Percentiles rank a stretch among this genome's conserved stretches.
Evolutionary conservation across 2,329 filamentous ascomycete genomes (phyloP).

Genomic region (Annulohypoxylon truncatum): DNA sequence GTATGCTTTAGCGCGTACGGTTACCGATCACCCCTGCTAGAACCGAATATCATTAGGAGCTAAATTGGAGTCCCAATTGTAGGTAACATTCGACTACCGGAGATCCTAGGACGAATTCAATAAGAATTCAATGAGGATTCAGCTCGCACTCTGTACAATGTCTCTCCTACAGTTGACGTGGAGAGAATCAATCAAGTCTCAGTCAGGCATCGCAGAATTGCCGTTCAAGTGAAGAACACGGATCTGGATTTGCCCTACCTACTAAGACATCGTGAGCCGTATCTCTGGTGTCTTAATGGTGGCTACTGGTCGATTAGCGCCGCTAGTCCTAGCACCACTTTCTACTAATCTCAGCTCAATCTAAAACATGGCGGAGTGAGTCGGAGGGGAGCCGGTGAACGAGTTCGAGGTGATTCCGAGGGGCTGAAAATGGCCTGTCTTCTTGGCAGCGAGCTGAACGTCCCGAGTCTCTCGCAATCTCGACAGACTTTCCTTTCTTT

Average conservation of each 20-base stretch:
- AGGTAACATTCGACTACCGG: neutral
- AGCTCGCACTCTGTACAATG: neutral
- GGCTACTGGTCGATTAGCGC: conserved; percentile 6
- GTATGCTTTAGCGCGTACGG: no score
- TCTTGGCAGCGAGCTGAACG: conserved; percentile 21
- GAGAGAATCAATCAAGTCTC: neutral
- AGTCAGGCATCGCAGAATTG: neutral
- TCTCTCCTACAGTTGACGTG: neutral
- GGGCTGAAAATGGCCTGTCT: conserved; percentile 20
- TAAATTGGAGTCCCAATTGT: neutral
- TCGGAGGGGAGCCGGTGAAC: neutral
- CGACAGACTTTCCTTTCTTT: neutral
- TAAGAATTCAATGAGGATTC: neutral
- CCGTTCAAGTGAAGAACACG: neutral
- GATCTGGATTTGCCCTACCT: neutral
- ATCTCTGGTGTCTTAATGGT: neutral
- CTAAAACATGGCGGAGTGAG: neutral
- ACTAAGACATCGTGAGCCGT: conserved; percentile 3
- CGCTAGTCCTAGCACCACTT: conserved; percentile 13
- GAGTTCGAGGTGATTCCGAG: neutral
- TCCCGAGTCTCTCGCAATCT: conserved; percentile 2
- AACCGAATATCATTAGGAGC: neutral
- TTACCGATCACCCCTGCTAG: neutral
- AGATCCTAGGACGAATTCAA: neutral
- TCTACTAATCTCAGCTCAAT: neutral